These are phyloP conservation scores for Gypsophila paniculata DNA, from an alignment of 179 eudicot species.

Conservation along the genomic window DNA sequence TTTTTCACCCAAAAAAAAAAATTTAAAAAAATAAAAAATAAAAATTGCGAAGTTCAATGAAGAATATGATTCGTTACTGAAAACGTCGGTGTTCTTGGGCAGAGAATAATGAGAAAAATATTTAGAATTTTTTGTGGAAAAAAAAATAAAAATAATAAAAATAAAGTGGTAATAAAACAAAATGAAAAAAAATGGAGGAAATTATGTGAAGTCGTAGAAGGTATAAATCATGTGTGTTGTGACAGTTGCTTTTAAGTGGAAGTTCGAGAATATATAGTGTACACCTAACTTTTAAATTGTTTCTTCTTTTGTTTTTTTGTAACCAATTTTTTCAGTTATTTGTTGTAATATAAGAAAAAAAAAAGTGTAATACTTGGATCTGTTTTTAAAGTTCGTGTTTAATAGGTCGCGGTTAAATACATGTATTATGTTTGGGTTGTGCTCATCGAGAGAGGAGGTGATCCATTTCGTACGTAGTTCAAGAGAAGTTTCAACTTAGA, in stretches of 20 bases:
- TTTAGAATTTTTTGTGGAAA: neutral
- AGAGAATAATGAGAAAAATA: constrained; percentile 17
- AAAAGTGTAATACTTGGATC: neutral
- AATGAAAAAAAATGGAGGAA: neutral
- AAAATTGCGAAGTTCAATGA: neutral
- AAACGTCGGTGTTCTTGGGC: constrained; percentile 34
- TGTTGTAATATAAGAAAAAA: no score
- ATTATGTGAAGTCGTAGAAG: neutral
- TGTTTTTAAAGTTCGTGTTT: no score
- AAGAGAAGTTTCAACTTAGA: no score
- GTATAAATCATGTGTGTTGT: constrained; percentile 14
- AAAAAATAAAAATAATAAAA: neutral
- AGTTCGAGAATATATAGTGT: constrained; percentile 21
- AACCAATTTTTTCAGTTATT: neutral
- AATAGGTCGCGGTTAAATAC: no score
- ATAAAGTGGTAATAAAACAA: neutral
- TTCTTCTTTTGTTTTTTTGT: constrained; percentile 14
- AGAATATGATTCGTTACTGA: constrained; percentile 17
- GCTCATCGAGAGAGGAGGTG: no score
- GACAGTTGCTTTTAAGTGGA: constrained; percentile 31
- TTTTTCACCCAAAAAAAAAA: constrained; percentile 15
- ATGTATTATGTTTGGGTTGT: no score
- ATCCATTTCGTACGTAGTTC: no score
- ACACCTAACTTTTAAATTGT: constrained; percentile 31
- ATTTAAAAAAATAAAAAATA: neutral